Evolutionary conservation across 106 monocot species (phyloP).

Genomic region (Iris macrosiphon): DNA sequence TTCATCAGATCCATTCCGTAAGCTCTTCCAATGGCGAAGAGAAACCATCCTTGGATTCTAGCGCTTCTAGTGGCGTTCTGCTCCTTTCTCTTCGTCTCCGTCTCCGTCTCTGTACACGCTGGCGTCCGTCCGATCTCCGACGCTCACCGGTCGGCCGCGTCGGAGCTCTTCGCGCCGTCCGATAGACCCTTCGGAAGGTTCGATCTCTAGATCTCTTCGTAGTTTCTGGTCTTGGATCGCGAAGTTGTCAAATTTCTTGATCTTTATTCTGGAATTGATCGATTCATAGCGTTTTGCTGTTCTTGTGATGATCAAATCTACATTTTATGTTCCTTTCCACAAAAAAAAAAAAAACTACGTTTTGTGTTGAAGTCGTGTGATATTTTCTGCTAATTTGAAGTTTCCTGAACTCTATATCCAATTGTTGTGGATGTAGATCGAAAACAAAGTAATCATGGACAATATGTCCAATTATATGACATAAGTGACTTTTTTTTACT

Average conservation of each 20-base stretch:
- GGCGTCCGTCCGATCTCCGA: conserved; percentile 40
- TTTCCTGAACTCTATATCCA: no score
- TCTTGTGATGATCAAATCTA: not conserved
- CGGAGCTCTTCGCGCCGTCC: conserved; percentile 33
- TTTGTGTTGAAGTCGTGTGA: no score
- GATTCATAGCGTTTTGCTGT: not conserved
- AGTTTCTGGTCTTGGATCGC: not conserved
- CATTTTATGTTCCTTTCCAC: no score
- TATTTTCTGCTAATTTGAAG: no score
- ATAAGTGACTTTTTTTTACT: no score
- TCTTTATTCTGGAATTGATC: not conserved
- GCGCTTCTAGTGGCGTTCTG: conserved; percentile 14
- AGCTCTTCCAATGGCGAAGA: no score
- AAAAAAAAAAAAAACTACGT: no score
- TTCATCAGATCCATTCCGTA: no score
- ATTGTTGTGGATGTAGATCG: no score
- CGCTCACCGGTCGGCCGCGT: conserved; percentile 47
- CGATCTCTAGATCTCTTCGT: not conserved
- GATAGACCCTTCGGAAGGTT: conserved; percentile 42
- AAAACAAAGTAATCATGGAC: no score
- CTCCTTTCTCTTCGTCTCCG: conserved; percentile 8
- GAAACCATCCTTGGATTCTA: not conserved
- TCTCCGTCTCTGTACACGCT: conserved; percentile 1
- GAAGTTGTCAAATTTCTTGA: not conserved
- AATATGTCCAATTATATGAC: no score